Base-by-base conservation (phyloP, 768 basidiomycete species). In the Crucibulum laeve region DNA sequence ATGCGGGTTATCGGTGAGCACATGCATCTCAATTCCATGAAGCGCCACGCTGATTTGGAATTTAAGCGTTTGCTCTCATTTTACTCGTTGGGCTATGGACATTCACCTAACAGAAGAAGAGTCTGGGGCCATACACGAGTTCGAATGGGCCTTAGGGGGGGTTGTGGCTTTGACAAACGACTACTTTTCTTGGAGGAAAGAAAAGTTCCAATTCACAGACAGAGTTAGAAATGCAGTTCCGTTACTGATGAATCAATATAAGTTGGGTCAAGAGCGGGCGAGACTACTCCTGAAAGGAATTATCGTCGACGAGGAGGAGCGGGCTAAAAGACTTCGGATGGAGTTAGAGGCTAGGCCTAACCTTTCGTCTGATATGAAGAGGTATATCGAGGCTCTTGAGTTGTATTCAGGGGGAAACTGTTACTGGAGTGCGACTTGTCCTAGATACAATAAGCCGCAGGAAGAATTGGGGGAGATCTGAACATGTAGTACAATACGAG, bases 111-210 rank as follows among this genome's bases (percentile, higher is more conserved):
- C 40, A 50, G 8, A 46, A 43, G 14, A 26, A 43, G 11, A 50
- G n/a, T 13, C 6, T 5, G 23, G 25, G 38, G 37, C 42, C 26
- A 47, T 50, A 14, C 30, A 40, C 14, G 45, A 43, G 21, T 59
- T 53, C 34, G 52, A 56, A 25, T 42, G 44, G 38, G 44, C 46
- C 2, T 46, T 50, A 15, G 57, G 53, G 11, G 40, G 51, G 23
- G 47, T 53, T 22, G 35, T 55, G 22, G 55, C 52, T 4, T 34
- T 59, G 15, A 53, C 48, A 6, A 59, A 59, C 41, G 57, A 59
- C 43, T 56, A 55, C 33, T 59, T 56, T 41, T 59, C 57, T 13
- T 59, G 58, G 58, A 50, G 46, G 21, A 59, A 51, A 42, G 58
- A 59, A 32, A 51, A 50, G 23, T 41, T 46, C 23, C 44, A 54